Conservation (phyloP, 2,329 filamentous ascomycete genomes). For the Exophiala bonariae region DNA sequence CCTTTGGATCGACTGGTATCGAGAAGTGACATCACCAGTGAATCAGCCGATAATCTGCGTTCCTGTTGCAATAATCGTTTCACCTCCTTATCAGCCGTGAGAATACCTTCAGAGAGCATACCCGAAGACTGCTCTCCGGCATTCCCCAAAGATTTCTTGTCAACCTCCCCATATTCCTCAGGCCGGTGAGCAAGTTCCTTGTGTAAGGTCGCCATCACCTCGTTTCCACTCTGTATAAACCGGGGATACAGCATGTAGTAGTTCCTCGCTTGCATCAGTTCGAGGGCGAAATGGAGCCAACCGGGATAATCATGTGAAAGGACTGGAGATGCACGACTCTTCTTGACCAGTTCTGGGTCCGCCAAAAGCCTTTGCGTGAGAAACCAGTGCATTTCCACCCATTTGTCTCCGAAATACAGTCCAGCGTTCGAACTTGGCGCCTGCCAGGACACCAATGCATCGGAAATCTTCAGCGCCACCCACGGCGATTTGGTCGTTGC, state of each 20-base stretch:
- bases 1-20: constrained; percentile 2
- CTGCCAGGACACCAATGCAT: constrained; percentile 76
- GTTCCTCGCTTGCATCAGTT: constrained; percentile 72
- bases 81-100: constrained; percentile 23
- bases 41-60: constrained; percentile 4
- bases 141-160: background rate
- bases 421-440: constrained; percentile 78
- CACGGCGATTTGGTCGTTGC: constrained; percentile 63
- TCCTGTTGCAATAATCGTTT: constrained; percentile 17
- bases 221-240: constrained; percentile 44
- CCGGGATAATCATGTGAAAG: constrained; percentile 72
- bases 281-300: constrained; percentile 76
- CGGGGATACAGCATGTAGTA: constrained; percentile 81
- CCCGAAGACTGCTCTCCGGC: background rate
- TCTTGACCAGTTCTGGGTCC: constrained; percentile 21
- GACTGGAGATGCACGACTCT: constrained; percentile 8
- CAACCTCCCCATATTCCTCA: constrained; percentile 56
- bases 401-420: constrained; percentile 80
- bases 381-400: constrained; percentile 82
- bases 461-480: constrained; percentile 16
- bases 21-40: constrained; percentile 14
- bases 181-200: constrained; percentile 71
- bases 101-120: constrained; percentile 1
- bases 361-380: constrained; percentile 61
- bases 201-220: constrained; percentile 71